Evolutionary conservation across 768 basidiomycete genomes (phyloP), one percentile per base, ranked within the genome.

Genomic region (Clavulina sp.): DNA sequence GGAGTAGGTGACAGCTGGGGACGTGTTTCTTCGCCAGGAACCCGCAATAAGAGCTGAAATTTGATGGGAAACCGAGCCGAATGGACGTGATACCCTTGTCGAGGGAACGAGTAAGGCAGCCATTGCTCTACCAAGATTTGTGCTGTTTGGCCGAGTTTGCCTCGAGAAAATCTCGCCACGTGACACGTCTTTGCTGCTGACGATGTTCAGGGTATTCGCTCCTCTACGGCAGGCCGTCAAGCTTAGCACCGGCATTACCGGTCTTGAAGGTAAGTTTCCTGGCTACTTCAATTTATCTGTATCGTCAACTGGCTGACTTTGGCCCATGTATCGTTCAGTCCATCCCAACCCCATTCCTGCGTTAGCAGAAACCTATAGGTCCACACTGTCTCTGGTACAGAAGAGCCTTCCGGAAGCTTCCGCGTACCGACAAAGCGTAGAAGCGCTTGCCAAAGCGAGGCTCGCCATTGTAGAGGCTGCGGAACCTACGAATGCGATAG

Each of bases 381-480:
- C 75, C 49, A 95, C 91, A 4, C 77, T 95, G 50, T 64, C 74
- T 29, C 65, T 72, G 4, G 75, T 93, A 48, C 67, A 73, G 5
- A 65, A 57, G 23, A 24, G 72, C 52, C 75, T 95, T 54, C 92
- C 92, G n/a, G 65, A 71, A 55, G 75, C 80, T 49, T 84, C 86
- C 58, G 79, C 87, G 43, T 97, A 96, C 68, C 79, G 86, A 53
- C 89, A 93, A 66, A 80, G 84, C 50, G 79, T 78, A 29, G 86
- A 92, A 66, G 81, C 83, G 5, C 74, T 92, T 59, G 83, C 80
- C n/a, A 75, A 75, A 57, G 78, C 77, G 62, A 84, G 85, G 61
- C 73, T 93, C 54, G 73, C 69, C 60, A 73, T 86, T 52, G 72
- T 93, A 41, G 72, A 85, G 62, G 68, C 66, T 30, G 78, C 79